Evolutionary conservation across 805 yeast species (phyloP).

Genomic region (Wickerhamiella azymoides): DNA sequence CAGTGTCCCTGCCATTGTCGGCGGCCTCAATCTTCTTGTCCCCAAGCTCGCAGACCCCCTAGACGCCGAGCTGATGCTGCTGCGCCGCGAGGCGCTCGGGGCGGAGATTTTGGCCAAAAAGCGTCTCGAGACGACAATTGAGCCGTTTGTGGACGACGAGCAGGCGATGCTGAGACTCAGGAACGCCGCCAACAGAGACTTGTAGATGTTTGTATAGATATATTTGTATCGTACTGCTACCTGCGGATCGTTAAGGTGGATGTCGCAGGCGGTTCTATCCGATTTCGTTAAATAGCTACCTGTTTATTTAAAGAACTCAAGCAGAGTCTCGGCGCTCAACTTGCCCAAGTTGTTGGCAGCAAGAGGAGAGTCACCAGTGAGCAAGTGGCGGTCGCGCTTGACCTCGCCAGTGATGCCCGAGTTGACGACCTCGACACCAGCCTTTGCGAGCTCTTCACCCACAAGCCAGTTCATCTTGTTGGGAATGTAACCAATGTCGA

Average conservation of each 20-base stretch:
- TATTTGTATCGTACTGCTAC: no score
- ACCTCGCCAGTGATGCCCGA: not conserved
- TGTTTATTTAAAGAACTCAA: not conserved
- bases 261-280: no score
- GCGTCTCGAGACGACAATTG: not conserved
- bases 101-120: not conserved
- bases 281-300: no score
- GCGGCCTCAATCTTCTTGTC: not conserved
- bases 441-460: not conserved
- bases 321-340: not conserved
- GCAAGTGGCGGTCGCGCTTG: not conserved
- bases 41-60: not conserved
- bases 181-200: not conserved
- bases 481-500: constrained; percentile 1
- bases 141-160: not conserved
- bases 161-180: not conserved
- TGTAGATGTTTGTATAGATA: no score
- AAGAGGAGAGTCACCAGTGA: constrained; percentile 1
- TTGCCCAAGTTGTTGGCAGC: not conserved
- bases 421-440: not conserved
- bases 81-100: not conserved
- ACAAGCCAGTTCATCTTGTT: constrained; percentile 1
- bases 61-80: not conserved
- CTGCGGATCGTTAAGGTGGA: no score
- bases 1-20: not conserved